Base-by-base conservation (phyloP, 257 asterid species). In the Scutellaria galericulata region DNA sequence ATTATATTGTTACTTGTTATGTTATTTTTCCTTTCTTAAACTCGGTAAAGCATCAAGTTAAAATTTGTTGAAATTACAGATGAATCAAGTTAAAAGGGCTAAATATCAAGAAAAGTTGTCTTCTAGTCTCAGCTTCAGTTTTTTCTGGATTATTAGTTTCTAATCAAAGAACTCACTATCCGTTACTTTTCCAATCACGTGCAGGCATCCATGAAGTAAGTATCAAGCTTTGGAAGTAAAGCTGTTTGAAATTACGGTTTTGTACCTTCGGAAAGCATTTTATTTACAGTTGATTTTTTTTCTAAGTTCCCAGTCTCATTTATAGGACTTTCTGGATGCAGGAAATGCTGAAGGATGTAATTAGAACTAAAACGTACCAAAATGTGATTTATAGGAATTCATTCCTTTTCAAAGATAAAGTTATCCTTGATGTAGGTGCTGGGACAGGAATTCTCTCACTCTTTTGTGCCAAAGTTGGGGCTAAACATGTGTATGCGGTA, bases 171-270 rank as follows among this genome's bases (percentile, higher is more conserved):
- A 56, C 80, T 86, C 52, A 75, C 50, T 47, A 5, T 68, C 46
- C 55, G 56, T 74, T 70, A 40, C 18, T 20, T 50, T 62, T 76
- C 65, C 24, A 9, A 47, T 65, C 50, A 45, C 46, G 84, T 86
- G 80, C 96, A 94, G 98, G 98, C 82, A 94, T 94, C 80, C 98
- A 94, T 80, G 98, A 94, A 84, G 97, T 89, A 88, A 81, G 97
- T 87, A 51, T 60, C 67, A 63, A 9, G 35, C 12, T 45, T 68
- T 77, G 67, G 83, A 52, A 42, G 53, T 64, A 69, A 64, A 66
- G 69, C 80, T 68, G 79, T 40, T 54, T 58, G 68, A 31, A 24
- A 45, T 57, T 52, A 35, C 41, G 35, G 45, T 69, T 39, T 50
- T 45, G 73, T 51, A 10, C 73, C 61, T 35, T 24, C 50, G 62